These are phyloP conservation scores for Kurtzmaniella quercitrusa DNA, from an alignment of 1,139 yeast genomes.

Conservation along the genomic window DNA sequence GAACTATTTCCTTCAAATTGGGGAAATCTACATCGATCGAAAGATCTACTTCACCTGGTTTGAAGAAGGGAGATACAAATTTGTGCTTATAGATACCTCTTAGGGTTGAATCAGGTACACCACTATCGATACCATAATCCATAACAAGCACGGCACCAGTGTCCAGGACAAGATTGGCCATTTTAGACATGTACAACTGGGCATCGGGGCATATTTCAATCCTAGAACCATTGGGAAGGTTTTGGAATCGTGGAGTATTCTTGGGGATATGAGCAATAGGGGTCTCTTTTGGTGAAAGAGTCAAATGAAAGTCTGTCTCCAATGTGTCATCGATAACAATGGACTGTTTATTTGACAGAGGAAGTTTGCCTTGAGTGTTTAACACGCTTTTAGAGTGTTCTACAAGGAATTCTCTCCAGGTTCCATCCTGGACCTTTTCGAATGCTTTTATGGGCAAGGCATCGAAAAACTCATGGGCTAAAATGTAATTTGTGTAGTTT, in stretches of 20 bases:
- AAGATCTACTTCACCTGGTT: slow-evolving; percentile 78
- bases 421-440: slow-evolving; percentile 51
- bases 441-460: slow-evolving; percentile 79
- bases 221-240: slow-evolving; percentile 52
- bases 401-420: slow-evolving; percentile 75
- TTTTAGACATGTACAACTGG: slow-evolving; percentile 46
- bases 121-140: slow-evolving; percentile 69
- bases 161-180: slow-evolving; percentile 31
- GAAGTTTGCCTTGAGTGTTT: slow-evolving; percentile 32
- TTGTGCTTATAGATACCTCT: slow-evolving; percentile 73
- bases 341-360: slow-evolving; percentile 4
- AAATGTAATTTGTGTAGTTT: slow-evolving; percentile 51
- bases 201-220: slow-evolving; percentile 79
- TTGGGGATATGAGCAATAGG: slow-evolving; percentile 61
- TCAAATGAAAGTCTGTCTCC: slow-evolving; percentile 52
- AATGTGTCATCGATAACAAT: slow-evolving; percentile 13
- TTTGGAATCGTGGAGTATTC: slow-evolving; percentile 47
- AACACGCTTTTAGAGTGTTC: slow-evolving; percentile 45
- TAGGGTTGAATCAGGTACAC: slow-evolving; percentile 64
- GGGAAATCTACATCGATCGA: slow-evolving; percentile 82
- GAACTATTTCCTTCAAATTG: slow-evolving; percentile 36
- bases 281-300: slow-evolving; percentile 57
- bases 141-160: slow-evolving; percentile 67
- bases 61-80: slow-evolving; percentile 70
- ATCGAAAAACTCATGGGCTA: slow-evolving; percentile 87